These are phyloP conservation scores for Oryza brachyantha DNA, from an alignment of 176 grass and related monocot genomes.

Conservation along the genomic window DNA sequence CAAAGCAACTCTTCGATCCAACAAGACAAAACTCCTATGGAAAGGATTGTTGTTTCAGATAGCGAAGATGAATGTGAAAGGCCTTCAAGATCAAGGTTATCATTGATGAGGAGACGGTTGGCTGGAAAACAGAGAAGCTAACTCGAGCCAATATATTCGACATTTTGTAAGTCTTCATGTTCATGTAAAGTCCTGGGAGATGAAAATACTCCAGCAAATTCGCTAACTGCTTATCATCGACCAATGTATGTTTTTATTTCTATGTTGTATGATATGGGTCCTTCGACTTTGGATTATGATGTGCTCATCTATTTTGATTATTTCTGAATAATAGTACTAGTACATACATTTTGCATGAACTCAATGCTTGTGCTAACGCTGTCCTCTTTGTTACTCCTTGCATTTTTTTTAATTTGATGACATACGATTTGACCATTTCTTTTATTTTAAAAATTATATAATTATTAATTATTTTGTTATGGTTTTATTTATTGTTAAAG, in stretches of 20 bases:
- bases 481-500: no score
- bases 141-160: not conserved
- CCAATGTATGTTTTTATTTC: slow-evolving; percentile 5
- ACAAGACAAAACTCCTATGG: not conserved
- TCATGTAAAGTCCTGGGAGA: not conserved
- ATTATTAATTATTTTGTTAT: no score
- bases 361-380: not conserved
- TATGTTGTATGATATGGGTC: not conserved
- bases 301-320: not conserved
- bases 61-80: slow-evolving; percentile 70
- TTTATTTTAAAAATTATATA: no score
- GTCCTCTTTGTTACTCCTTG: no score
- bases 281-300: not conserved
- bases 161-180: not conserved
- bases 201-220: slow-evolving; percentile 11
- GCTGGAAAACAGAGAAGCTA: slow-evolving; percentile 32
- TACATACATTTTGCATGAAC: no score
- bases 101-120: slow-evolving; percentile 37
- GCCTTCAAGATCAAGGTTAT: slow-evolving; percentile 62
- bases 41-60: slow-evolving; percentile 59
- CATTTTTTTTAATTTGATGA: no score
- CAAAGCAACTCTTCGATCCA: slow-evolving; percentile 21
- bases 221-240: not conserved
- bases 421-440: no score
- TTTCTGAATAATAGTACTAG: no score